A percentile compares a stretch with the other conserved stretches of the same genome.
Evolutionary conservation across 495 filamentous ascomycete species (phyloP).

Genomic region (Astrocystis sublimbata): DNA sequence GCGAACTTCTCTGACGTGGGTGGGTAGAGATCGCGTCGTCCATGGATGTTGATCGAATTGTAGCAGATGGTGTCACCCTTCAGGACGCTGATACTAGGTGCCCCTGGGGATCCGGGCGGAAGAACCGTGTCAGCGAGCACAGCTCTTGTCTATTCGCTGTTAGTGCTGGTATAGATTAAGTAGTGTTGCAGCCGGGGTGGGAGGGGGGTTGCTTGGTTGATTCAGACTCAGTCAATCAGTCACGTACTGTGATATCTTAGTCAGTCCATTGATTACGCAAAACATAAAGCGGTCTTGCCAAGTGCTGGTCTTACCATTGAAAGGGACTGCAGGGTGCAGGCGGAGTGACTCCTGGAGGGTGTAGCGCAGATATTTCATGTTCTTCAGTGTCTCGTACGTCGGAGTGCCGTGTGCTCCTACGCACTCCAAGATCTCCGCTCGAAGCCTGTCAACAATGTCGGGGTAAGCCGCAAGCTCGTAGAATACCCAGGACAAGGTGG

Average conservation of each 20-base stretch:
- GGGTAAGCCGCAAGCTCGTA: constrained; percentile 54
- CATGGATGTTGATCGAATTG: constrained; percentile 53
- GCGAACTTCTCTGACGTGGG: constrained; percentile 39
- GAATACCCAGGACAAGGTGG: constrained; percentile 56
- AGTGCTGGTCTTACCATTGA: constrained; percentile 34
- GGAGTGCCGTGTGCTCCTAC: constrained; percentile 34
- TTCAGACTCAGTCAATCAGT: neutral
- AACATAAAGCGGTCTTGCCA: neutral
- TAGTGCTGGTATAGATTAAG: too few relatives aligned
- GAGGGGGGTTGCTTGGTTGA: too few relatives aligned
- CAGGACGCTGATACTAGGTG: constrained; percentile 34
- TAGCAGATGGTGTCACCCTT: constrained; percentile 48
- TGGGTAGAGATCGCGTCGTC: constrained; percentile 51
- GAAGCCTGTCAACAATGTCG: constrained; percentile 47
- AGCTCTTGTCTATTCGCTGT: constrained; percentile 3
- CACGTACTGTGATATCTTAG: constrained; percentile 1
- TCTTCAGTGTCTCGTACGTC: constrained; percentile 43
- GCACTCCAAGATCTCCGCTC: constrained; percentile 38
- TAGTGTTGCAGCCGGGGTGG: too few relatives aligned
- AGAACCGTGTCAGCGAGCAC: constrained; percentile 20
- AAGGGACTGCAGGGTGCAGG: constrained; percentile 53
- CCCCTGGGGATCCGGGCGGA: constrained; percentile 24
- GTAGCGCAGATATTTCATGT: constrained; percentile 41
- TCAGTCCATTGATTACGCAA: neutral
- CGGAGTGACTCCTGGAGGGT: constrained; percentile 51